Evolutionary conservation across 305 asterid genomes (phyloP).

Genomic region (Fraxinus dipetala): DNA sequence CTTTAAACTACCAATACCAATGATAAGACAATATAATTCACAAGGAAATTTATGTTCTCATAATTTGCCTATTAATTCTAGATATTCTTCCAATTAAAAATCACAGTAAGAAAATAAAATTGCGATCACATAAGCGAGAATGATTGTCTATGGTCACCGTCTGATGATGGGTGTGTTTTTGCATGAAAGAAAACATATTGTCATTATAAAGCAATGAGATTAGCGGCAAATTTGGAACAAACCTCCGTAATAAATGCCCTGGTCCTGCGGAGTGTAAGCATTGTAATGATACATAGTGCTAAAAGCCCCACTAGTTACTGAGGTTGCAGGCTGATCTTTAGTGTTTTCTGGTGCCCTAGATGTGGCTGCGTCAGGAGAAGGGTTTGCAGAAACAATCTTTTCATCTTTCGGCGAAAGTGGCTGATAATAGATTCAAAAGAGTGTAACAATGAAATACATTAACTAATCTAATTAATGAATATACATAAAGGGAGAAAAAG

Average conservation of each 20-base stretch:
- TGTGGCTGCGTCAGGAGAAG: conserved; percentile 62
- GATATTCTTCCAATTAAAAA: neutral
- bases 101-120: neutral
- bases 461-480: conserved; percentile 31
- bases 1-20: neutral
- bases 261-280: conserved; percentile 68
- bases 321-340: conserved; percentile 57
- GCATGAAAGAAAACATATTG: neutral
- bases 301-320: conserved; percentile 57
- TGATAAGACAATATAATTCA: neutral
- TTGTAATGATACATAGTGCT: conserved; percentile 47
- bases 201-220: conserved; percentile 19
- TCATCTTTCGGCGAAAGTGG: conserved; percentile 79
- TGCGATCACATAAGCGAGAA: neutral
- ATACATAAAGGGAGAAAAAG: conserved; percentile 20
- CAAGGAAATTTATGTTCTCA: neutral
- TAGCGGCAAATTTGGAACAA: conserved; percentile 23
- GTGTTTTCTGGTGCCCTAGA: conserved; percentile 57
- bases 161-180: neutral
- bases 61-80: neutral
- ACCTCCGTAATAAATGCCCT: conserved; percentile 79
- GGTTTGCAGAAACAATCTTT: conserved; percentile 64
- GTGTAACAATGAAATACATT: conserved; percentile 29
- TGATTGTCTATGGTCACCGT: neutral
- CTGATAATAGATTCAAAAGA: conserved; percentile 50